Evolutionary conservation across 2,329 filamentous ascomycete genomes (phyloP).

Genomic region (Mycocentrospora acerina): DNA sequence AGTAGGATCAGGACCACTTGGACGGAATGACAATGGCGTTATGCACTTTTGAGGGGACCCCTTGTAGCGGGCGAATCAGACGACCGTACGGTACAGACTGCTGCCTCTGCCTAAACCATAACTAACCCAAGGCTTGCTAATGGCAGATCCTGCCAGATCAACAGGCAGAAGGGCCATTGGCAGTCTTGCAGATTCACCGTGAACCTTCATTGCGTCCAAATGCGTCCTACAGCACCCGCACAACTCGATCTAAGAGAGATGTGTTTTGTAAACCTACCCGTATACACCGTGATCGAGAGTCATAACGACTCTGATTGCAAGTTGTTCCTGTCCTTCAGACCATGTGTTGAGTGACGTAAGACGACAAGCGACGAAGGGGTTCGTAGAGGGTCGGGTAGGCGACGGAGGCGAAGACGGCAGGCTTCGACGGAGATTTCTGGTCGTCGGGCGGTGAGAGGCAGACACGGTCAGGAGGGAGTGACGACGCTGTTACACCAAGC

Average conservation of each 20-base stretch:
- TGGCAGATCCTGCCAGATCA: constrained; percentile 15
- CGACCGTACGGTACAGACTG: constrained; percentile 43
- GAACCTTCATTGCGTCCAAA: constrained; percentile 16
- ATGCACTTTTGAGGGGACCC: too few relatives aligned
- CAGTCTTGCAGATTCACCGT: constrained; percentile 6
- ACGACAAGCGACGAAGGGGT: constrained; percentile 16
- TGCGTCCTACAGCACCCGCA: constrained; percentile 7
- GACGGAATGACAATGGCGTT: too few relatives aligned
- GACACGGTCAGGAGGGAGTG: constrained; percentile 23
- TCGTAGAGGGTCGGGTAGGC: constrained; percentile 15
- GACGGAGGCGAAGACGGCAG: constrained; percentile 19
- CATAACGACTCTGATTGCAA: constrained; percentile 41
- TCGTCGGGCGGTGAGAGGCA: constrained; percentile 20
- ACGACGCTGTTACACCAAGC: constrained; percentile 28
- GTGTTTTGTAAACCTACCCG: constrained; percentile 31
- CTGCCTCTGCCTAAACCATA: constrained; percentile 32
- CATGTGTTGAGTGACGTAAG: constrained; percentile 32
- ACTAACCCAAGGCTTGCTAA: constrained; percentile 18
- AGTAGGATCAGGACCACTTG: too few relatives aligned
- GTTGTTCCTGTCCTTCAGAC: constrained; percentile 24
- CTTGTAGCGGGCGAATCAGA: constrained; percentile 1
- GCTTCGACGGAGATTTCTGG: constrained; percentile 23
- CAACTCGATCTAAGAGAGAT: constrained; percentile 1
- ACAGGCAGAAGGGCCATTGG: constrained; percentile 28
- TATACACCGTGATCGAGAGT: constrained; percentile 45